phyloP scores from a whole-genome alignment of 2,329 filamentous ascomycete genomes.

The Cladophialophora chaetospira region DNA sequence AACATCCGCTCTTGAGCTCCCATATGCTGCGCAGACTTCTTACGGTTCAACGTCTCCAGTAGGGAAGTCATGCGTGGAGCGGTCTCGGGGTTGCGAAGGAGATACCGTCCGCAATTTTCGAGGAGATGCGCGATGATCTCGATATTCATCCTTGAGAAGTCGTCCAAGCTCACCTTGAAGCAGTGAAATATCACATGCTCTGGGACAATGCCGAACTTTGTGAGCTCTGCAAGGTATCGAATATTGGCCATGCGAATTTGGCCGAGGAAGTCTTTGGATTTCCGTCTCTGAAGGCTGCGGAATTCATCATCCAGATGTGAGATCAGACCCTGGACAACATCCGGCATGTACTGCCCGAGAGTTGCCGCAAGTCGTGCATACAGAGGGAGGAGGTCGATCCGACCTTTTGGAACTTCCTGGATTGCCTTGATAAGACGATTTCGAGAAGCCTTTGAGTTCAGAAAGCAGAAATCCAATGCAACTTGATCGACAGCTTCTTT shows the following conservation, averaged over 20 bases:
- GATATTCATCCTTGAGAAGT: conserved; percentile 98
- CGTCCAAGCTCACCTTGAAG: conserved; percentile 93
- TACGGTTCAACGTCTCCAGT: conserved; percentile 89
- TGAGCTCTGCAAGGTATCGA: conserved; percentile 94
- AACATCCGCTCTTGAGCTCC: conserved; percentile 97
- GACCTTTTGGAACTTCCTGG: conserved; percentile 91
- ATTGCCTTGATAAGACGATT: conserved; percentile 91
- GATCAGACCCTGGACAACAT: conserved; percentile 88
- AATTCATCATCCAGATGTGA: conserved; percentile 96
- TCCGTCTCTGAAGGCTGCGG: conserved; percentile 90
- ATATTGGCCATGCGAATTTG: conserved; percentile 93
- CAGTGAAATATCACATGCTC: conserved; percentile 99
- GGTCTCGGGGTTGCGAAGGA: conserved; percentile 89
- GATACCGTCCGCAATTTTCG: conserved; percentile 93
- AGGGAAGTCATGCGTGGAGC: conserved; percentile 92
- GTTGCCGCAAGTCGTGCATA: conserved; percentile 95
- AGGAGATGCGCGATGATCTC: conserved; percentile 96
- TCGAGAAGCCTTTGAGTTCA: conserved; percentile 96
- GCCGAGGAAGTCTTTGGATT: conserved; percentile 95
- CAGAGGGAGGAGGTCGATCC: conserved; percentile 83
- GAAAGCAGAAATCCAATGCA: conserved; percentile 94
- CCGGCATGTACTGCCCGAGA: conserved; percentile 87
- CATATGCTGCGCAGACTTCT: conserved; percentile 93
- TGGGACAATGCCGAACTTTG: conserved; percentile 96
- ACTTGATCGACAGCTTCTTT: conserved; percentile 91